Conservation (phyloP, 768 basidiomycete genomes). For the Rhodotorula diobovata region DNA sequence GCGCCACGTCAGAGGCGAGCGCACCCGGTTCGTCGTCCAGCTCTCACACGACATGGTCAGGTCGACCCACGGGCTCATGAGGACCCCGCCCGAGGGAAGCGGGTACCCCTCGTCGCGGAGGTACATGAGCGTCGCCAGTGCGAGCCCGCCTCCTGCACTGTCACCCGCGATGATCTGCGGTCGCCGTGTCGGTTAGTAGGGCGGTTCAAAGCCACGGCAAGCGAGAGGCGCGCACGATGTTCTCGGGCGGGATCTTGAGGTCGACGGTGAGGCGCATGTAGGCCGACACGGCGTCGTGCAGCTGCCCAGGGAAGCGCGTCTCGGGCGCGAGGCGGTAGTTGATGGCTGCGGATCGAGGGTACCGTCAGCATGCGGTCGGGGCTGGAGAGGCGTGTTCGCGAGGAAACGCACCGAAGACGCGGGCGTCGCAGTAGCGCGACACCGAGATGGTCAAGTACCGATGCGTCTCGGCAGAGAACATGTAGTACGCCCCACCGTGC, state of each 20-base stretch:
- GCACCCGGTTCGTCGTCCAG: slow-evolving; percentile 87
- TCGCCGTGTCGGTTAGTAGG: too few relatives aligned
- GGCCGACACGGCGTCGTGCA: slow-evolving; percentile 76
- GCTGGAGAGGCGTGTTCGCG: slow-evolving; percentile 46
- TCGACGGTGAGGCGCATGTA: slow-evolving; percentile 85
- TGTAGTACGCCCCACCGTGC: slow-evolving; percentile 92
- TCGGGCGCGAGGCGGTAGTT: slow-evolving; percentile 96
- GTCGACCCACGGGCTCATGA: slow-evolving; percentile 61
- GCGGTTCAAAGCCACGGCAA: not conserved
- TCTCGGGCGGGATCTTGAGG: slow-evolving; percentile 82
- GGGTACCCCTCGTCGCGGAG: slow-evolving; percentile 84
- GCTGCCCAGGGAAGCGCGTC: slow-evolving; percentile 83
- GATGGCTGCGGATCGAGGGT: slow-evolving; percentile 57
- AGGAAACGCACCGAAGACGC: slow-evolving; percentile 70
- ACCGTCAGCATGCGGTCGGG: not conserved
- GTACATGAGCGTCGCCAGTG: slow-evolving; percentile 83
- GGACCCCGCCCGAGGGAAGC: slow-evolving; percentile 74
- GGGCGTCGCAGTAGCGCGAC: slow-evolving; percentile 78
- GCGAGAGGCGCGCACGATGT: slow-evolving; percentile 53
- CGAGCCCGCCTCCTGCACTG: slow-evolving; percentile 85
- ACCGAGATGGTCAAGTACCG: slow-evolving; percentile 84
- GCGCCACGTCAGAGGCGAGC: not conserved
- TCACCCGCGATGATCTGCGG: slow-evolving; percentile 67
- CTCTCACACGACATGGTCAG: slow-evolving; percentile 95
- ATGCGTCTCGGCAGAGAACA: slow-evolving; percentile 84